phyloP scores from a whole-genome alignment of 2,329 filamentous ascomycete genomes.

The Camptophora hylomeconis region DNA sequence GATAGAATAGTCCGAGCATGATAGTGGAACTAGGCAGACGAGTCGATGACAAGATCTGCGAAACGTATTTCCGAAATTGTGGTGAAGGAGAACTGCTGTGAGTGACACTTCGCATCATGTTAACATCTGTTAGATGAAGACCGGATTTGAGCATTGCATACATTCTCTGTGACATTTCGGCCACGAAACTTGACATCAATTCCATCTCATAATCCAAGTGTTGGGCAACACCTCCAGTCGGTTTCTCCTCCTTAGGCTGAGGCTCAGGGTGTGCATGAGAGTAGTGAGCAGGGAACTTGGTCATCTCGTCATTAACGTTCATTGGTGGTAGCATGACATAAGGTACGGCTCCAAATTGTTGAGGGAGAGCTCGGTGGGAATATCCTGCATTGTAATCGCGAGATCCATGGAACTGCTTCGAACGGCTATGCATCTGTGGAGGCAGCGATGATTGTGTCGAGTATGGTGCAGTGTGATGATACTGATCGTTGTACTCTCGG shows the following conservation, averaged over 20 bases:
- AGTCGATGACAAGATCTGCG: slow-evolving; percentile 80
- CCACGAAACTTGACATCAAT: slow-evolving; percentile 87
- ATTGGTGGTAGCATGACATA: slow-evolving; percentile 27
- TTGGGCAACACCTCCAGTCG: slow-evolving; percentile 77
- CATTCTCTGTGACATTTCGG: slow-evolving; percentile 71
- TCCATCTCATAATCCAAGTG: slow-evolving; percentile 96
- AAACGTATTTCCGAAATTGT: slow-evolving; percentile 82
- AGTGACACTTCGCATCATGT: slow-evolving; percentile 50
- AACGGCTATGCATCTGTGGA: slow-evolving; percentile 9
- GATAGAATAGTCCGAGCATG: slow-evolving; percentile 76
- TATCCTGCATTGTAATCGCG: no score
- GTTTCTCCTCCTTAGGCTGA: slow-evolving; percentile 47
- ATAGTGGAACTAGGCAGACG: slow-evolving; percentile 84
- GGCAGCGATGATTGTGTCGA: no score
- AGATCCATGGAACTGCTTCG: slow-evolving; percentile 3
- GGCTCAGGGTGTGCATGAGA: slow-evolving; percentile 23
- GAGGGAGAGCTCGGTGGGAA: slow-evolving; percentile 8
- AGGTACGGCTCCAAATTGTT: slow-evolving; percentile 14
- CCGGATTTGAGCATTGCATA: slow-evolving; percentile 45
- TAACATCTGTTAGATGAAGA: slow-evolving; percentile 45
- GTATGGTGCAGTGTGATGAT: slow-evolving; percentile 30
- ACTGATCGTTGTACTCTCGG: slow-evolving; percentile 33
- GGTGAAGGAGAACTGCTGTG: slow-evolving; percentile 50
- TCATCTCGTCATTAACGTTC: slow-evolving; percentile 25
- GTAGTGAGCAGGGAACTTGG: slow-evolving; percentile 9